Conservation (phyloP, 495 filamentous ascomycete species). For the Coniosporium apollinis region DNA sequence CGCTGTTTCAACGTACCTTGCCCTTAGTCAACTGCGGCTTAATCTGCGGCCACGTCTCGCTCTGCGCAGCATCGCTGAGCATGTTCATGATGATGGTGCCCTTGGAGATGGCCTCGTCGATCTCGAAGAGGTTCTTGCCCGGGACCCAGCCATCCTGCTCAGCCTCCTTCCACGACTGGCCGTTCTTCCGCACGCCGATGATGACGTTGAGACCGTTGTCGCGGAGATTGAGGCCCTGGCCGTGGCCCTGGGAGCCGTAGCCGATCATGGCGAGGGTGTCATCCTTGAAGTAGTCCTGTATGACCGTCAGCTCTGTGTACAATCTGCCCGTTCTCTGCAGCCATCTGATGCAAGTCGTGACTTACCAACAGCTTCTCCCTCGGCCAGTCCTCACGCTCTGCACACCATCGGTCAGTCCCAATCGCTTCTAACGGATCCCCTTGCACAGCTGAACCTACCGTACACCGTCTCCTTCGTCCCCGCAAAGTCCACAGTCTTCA, state of each 20-base stretch:
- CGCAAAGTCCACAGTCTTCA: slow-evolving; percentile 91
- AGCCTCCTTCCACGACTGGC: slow-evolving; percentile 95
- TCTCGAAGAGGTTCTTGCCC: slow-evolving; percentile 93
- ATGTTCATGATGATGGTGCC: slow-evolving; percentile 98
- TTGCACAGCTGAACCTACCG: slow-evolving; percentile 29
- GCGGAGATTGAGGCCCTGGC: slow-evolving; percentile 96
- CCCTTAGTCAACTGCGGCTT: slow-evolving; percentile 97
- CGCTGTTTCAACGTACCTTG: slow-evolving; percentile 45
- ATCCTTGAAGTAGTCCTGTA: slow-evolving; percentile 95
- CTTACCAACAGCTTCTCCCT: slow-evolving; percentile 84
- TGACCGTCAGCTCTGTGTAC: slow-evolving; percentile 5
- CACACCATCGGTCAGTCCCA: slow-evolving; percentile 3
- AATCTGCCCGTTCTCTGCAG: background rate
- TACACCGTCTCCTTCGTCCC: slow-evolving; percentile 84
- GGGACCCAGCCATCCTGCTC: slow-evolving; percentile 94
- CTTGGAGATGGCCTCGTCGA: slow-evolving; percentile 84
- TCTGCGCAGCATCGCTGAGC: slow-evolving; percentile 90
- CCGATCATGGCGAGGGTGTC: slow-evolving; percentile 97
- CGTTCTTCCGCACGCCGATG: slow-evolving; percentile 93
- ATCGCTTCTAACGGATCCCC: background rate
- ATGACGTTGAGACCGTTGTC: slow-evolving; percentile 99
- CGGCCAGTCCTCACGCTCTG: slow-evolving; percentile 96
- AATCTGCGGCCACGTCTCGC: slow-evolving; percentile 93
- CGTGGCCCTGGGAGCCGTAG: slow-evolving; percentile 96
- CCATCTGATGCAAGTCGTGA: slow-evolving; percentile 9